Evolutionary conservation across 129 eudicot species (phyloP).

Genomic region (Chrysanthemum lavandulifolium): DNA sequence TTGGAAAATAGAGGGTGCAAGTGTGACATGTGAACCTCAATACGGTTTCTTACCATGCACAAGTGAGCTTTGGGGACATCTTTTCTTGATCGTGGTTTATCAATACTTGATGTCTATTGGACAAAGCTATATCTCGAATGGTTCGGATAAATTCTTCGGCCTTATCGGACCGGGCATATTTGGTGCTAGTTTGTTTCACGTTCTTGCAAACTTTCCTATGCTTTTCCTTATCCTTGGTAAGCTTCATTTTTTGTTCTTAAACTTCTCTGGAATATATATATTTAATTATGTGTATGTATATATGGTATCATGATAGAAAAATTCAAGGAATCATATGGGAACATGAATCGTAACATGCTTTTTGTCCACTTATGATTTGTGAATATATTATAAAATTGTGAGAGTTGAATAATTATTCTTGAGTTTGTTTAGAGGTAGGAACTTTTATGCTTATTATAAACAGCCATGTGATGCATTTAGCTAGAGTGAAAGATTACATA

Average conservation of each 20-base stretch:
- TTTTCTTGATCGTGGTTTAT: constrained; percentile 58
- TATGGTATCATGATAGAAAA: neutral
- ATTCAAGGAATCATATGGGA: neutral
- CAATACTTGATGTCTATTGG: constrained; percentile 57
- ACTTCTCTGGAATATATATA: neutral
- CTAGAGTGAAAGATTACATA: too few species aligned
- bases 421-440: too few species aligned
- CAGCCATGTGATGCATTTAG: too few species aligned
- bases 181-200: constrained; percentile 62
- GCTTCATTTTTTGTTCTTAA: neutral
- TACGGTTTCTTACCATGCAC: constrained; percentile 86
- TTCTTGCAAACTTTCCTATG: constrained; percentile 59
- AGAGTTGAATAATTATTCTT: too few species aligned
- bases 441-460: too few species aligned
- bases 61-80: constrained; percentile 45
- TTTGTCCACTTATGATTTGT: too few species aligned
- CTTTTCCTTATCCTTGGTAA: constrained; percentile 52
- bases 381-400: too few species aligned
- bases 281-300: neutral
- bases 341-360: neutral
- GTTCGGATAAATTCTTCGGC: constrained; percentile 51
- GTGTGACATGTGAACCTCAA: constrained; percentile 55
- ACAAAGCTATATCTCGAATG: constrained; percentile 48
- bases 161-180: constrained; percentile 60
- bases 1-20: constrained; percentile 18